These are phyloP conservation scores for Phytophthora pinifolia DNA, from an alignment of 352 stramenopile genomes.

Conservation along the genomic window DNA sequence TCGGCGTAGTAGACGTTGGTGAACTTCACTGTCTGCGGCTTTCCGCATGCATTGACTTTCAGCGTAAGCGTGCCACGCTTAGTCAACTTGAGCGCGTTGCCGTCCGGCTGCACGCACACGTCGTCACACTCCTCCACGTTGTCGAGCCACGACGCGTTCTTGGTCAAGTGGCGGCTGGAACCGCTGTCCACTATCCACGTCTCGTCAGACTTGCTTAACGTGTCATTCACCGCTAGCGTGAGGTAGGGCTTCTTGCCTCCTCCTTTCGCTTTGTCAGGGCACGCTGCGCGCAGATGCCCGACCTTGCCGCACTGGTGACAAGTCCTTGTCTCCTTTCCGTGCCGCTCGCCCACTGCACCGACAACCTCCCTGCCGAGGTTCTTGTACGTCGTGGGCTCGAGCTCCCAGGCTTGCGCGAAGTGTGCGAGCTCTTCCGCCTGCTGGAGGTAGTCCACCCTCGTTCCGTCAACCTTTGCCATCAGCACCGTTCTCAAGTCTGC, in stretches of 20 bases:
- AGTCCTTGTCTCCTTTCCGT: no score
- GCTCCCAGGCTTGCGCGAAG: no score
- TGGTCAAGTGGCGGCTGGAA: background rate
- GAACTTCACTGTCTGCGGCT: background rate
- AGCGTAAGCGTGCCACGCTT: background rate
- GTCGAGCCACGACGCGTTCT: background rate
- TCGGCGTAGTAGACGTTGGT: slow-evolving; percentile 2
- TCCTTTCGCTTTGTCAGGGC: background rate
- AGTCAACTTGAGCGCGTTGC: background rate
- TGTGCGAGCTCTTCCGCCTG: no score
- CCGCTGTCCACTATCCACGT: slow-evolving; percentile 8
- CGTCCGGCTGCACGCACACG: background rate
- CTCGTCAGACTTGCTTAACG: background rate
- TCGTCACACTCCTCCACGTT: background rate
- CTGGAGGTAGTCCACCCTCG: no score
- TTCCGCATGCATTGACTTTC: background rate
- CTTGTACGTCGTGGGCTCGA: no score
- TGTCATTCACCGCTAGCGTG: background rate
- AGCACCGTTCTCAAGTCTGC: no score
- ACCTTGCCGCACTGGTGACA: no score
- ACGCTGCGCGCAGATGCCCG: background rate
- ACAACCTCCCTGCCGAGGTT: no score
- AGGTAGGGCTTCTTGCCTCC: background rate
- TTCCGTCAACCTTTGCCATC: no score
- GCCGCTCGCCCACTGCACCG: no score